Evolutionary conservation across 768 basidiomycete species (phyloP).

Genomic region (Glaciozyma martinii): DNA sequence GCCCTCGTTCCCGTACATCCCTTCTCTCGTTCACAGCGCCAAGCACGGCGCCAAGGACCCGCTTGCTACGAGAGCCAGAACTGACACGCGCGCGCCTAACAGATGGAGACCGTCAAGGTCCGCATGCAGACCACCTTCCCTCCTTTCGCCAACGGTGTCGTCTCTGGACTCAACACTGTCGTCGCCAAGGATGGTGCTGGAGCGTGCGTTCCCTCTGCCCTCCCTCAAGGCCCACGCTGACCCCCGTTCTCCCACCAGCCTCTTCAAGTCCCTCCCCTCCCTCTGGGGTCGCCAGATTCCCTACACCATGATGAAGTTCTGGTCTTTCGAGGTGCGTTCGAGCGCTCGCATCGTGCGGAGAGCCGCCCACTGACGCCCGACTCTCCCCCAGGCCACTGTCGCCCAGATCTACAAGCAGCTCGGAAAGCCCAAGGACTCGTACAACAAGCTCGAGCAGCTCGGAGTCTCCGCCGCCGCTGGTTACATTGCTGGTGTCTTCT

Average conservation of each 20-base stretch:
- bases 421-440: constrained; percentile 30
- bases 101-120: constrained; percentile 37
- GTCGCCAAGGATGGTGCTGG: constrained; percentile 32
- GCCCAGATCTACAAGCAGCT: constrained; percentile 32
- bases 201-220: constrained; percentile 11
- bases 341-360: not conserved
- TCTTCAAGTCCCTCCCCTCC: constrained; percentile 36
- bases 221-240: not conserved
- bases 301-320: constrained; percentile 38
- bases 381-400: constrained; percentile 34
- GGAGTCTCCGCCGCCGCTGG: constrained; percentile 33
- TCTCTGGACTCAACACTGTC: constrained; percentile 30
- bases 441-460: constrained; percentile 38
- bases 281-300: constrained; percentile 38
- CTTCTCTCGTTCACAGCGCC: not conserved
- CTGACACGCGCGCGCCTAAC: not conserved
- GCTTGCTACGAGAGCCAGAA: not conserved
- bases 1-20: constrained; percentile 42
- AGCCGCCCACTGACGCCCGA: constrained; percentile 5
- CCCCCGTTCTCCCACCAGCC: constrained; percentile 3
- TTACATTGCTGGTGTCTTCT: constrained; percentile 37
- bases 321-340: constrained; percentile 6
- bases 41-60: not conserved
- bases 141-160: constrained; percentile 29
- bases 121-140: constrained; percentile 37